Percentiles rank a stretch among this genome's conserved stretches.
Evolutionary conservation across 1,284 basidiomycete genomes (phyloP).

Genomic region (Fomitopsis betulina): DNA sequence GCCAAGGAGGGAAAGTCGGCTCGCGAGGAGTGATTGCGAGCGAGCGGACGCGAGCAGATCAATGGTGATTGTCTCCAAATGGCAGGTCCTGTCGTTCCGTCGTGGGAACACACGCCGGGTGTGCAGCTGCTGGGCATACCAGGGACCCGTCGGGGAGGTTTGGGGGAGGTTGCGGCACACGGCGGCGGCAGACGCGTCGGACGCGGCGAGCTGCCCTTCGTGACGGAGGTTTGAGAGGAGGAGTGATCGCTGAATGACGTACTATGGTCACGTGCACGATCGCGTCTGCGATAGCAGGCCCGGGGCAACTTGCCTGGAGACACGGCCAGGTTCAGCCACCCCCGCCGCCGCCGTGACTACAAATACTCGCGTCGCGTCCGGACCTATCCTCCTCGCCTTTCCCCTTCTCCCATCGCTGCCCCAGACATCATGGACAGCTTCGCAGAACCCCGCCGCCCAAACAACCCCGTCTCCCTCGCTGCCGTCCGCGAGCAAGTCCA

Average conservation of each 20-base stretch:
- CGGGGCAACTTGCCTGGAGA: background rate
- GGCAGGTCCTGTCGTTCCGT: conserved; percentile 1
- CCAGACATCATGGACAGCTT: conserved; percentile 41
- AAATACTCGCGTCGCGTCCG: background rate
- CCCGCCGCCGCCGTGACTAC: background rate
- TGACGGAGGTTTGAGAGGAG: background rate
- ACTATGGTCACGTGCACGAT: background rate
- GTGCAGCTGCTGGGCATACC: background rate
- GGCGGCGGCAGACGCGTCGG: background rate
- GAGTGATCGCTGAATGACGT: background rate
- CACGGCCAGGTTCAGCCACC: background rate
- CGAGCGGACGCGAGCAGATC: background rate
- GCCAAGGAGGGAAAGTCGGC: background rate
- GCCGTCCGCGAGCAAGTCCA: conserved; percentile 57
- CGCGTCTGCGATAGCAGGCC: background rate
- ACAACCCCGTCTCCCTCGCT: conserved; percentile 39
- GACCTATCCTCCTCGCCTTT: background rate
- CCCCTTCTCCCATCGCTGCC: background rate
- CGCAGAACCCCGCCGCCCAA: conserved; percentile 35
- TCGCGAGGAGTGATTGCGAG: background rate
- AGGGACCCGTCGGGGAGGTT: background rate
- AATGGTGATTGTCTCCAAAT: background rate
- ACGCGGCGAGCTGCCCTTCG: background rate
- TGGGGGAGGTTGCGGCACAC: background rate
- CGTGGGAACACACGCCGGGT: background rate